These are phyloP conservation scores for Zoysia pacifica DNA, from an alignment of 176 grass and related monocot species.

Conservation along the genomic window DNA sequence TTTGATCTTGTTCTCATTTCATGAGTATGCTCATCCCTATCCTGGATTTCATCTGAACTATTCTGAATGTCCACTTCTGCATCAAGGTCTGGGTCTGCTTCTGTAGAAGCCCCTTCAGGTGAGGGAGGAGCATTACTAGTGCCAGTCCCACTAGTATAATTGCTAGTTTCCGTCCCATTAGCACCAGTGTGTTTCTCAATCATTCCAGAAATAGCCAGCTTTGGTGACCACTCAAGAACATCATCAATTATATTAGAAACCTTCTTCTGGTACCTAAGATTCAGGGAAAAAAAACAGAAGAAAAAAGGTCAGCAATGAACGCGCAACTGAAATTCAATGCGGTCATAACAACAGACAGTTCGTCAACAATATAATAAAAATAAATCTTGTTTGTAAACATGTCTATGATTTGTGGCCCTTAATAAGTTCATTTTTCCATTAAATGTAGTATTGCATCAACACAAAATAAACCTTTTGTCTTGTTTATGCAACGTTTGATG, in stretches of 20 bases:
- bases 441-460: too few species aligned
- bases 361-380: too few species aligned
- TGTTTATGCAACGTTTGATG: conserved; percentile 15
- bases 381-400: not conserved
- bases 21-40: conserved; percentile 45
- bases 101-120: conserved; percentile 43
- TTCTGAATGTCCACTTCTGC: conserved; percentile 36
- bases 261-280: conserved; percentile 93
- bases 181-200: conserved; percentile 72
- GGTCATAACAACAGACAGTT: conserved; percentile 5
- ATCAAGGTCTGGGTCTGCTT: conserved; percentile 40
- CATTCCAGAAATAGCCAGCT: conserved; percentile 91
- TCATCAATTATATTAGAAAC: conserved; percentile 99
- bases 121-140: conserved; percentile 39
- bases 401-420: not conserved
- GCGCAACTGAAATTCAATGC: conserved; percentile 28
- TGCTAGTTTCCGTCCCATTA: conserved; percentile 58
- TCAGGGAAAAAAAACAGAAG: conserved; percentile 3
- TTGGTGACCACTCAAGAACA: conserved; percentile 98
- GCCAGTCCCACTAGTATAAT: conserved; percentile 30
- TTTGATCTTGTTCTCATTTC: conserved; percentile 49
- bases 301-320: conserved; percentile 33
- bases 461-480: too few species aligned
- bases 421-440: too few species aligned
- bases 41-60: conserved; percentile 44